Base-by-base conservation (phyloP, 2,329 filamentous ascomycete species). In the Tetracladium maxilliforme region DNA sequence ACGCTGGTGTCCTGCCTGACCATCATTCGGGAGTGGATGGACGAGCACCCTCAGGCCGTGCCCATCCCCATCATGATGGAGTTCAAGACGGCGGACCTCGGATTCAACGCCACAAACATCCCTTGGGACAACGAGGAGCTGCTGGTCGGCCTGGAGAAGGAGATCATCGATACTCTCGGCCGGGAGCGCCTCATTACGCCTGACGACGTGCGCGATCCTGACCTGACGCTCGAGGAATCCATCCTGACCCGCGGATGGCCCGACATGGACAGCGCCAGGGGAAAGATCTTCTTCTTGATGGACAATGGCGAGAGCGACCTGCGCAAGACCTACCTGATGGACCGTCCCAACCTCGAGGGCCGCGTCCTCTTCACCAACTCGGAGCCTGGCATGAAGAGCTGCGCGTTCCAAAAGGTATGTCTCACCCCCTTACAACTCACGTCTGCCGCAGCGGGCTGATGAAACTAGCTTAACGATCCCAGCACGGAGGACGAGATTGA, bases 41-140 rank as follows among this genome's bases (percentile, higher is more conserved):
- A 56, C 6, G 41, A 39, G 1, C 46, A 62, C 32, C 52, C 45
- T 0, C 33, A 38, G 11, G 55, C 61, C 28, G 45, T 63, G 3
- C 60, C 60, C 4, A 50, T 64, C 30, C 45, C 53, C 10, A 49
- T 64, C 35, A 57, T 63, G 41, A 47, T 62, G 5, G 59, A 64
- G 33, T 54, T 62, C 31, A 63, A 62, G 38, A 51, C 47, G 14
- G 20, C 20, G 10, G 12, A 18, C 5, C 21, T 52, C 17, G 48
- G 51, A 9, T n/a, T n/a, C n/a, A n/a, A n/a, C n/a, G 47, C 51
- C 5, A 41, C 48, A 29, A 42, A 49, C 3, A 49, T 54, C 13
- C 47, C 48, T 17, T 63, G 58, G 59, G n/a, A n/a, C n/a, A 53
- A 53, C 13, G 39, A 59, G 11, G 33, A 43, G 1, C 45, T 40